phyloP scores from a whole-genome alignment of 495 filamentous ascomycete genomes.

The Lasiosphaeria ovina region DNA sequence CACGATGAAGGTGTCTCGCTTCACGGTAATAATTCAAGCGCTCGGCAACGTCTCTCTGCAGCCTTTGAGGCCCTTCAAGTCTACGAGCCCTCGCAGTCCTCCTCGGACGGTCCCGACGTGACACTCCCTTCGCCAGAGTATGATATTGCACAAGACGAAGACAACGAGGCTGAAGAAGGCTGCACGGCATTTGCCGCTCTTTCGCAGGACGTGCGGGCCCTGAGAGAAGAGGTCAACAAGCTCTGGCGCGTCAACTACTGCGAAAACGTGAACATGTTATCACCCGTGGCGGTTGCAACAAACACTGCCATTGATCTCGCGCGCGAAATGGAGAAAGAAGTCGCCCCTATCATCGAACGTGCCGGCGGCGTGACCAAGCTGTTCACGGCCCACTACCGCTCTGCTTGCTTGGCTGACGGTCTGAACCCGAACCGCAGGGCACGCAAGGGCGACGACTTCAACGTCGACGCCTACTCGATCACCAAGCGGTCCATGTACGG shows the following conservation, averaged over 20 bases:
- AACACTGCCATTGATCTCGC: slow-evolving; percentile 6
- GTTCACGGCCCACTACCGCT: background rate
- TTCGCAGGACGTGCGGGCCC: background rate
- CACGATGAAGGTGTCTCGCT: background rate
- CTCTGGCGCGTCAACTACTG: background rate
- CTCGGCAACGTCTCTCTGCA: background rate
- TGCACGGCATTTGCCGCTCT: slow-evolving; percentile 2
- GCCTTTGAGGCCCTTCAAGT: slow-evolving; percentile 1
- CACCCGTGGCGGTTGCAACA: slow-evolving; percentile 3
- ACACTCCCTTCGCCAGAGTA: background rate
- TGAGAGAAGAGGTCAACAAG: background rate
- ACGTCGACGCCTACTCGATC: background rate
- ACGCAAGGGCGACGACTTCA: background rate
- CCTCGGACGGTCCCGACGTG: background rate
- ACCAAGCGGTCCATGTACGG: slow-evolving; percentile 1
- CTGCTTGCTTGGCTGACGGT: background rate
- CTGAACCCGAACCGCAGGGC: too few relatives aligned
- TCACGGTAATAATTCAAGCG: too few relatives aligned
- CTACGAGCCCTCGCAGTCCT: slow-evolving; percentile 3
- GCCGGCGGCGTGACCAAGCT: background rate
- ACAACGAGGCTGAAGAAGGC: background rate
- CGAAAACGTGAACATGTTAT: background rate
- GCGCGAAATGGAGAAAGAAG: background rate
- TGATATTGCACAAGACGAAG: slow-evolving; percentile 4
- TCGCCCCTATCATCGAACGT: background rate